Evolutionary conservation across 371 early-diverging fungal genomes (phyloP).

Genomic region (Apophysomyces elegans): DNA sequence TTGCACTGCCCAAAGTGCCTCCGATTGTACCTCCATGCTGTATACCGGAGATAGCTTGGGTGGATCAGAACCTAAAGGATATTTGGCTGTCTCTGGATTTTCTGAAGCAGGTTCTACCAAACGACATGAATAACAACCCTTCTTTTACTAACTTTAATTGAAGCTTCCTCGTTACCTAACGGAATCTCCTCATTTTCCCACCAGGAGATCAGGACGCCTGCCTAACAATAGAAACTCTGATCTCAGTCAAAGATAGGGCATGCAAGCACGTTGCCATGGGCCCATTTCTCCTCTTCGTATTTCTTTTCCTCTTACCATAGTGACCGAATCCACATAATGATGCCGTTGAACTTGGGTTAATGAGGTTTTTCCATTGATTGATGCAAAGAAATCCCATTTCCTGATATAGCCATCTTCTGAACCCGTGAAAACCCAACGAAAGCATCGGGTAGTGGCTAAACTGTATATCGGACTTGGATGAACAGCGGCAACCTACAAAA

Average conservation of each 20-base stretch:
- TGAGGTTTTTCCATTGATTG: slow-evolving; percentile 82
- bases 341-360: slow-evolving; percentile 88
- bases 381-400: slow-evolving; percentile 90
- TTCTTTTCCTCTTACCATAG: slow-evolving; percentile 58
- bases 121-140: slow-evolving; percentile 4
- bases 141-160: neutral
- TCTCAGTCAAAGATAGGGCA: neutral
- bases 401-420: slow-evolving; percentile 93
- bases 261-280: neutral
- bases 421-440: slow-evolving; percentile 93
- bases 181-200: slow-evolving; percentile 89
- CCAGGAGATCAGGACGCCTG: slow-evolving; percentile 84
- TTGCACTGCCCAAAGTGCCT: slow-evolving; percentile 84
- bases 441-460: slow-evolving; percentile 77
- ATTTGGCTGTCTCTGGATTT: neutral
- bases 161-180: slow-evolving; percentile 27
- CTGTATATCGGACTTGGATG: slow-evolving; percentile 81
- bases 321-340: slow-evolving; percentile 84
- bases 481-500: slow-evolving; percentile 66
- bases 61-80: slow-evolving; percentile 15
- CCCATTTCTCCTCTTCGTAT: no score
- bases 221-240: slow-evolving; percentile 38
- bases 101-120: slow-evolving; percentile 13
- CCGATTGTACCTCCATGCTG: slow-evolving; percentile 90
- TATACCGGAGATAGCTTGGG: slow-evolving; percentile 87